phyloP scores from a whole-genome alignment of 202 grass and related monocot species.

The Setaria italica region DNA sequence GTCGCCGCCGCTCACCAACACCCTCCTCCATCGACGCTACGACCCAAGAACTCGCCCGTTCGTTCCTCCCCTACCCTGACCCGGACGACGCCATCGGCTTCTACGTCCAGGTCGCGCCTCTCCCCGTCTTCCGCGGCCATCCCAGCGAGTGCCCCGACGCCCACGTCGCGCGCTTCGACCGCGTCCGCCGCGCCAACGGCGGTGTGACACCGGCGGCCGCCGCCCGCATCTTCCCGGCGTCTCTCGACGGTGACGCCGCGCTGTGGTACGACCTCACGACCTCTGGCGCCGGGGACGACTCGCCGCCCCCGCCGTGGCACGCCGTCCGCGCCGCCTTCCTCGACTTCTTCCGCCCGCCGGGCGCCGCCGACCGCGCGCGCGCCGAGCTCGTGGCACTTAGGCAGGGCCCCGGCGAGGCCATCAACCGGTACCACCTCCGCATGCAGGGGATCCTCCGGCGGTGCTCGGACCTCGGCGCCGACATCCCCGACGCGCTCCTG shows the following conservation, averaged over 20 bases:
- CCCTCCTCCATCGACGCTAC: conserved; percentile 19
- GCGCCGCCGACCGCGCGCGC: conserved; percentile 53
- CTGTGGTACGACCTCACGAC: conserved; percentile 62
- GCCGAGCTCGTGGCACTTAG: conserved; percentile 53
- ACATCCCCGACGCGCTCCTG: conserved; percentile 46
- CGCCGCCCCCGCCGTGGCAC: conserved; percentile 50
- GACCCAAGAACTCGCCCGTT: conserved; percentile 32
- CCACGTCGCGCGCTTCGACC: conserved; percentile 72
- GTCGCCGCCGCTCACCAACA: conserved; percentile 32
- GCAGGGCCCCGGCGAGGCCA: conserved; percentile 54
- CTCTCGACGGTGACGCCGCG: conserved; percentile 66
- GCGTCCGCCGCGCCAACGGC: conserved; percentile 63
- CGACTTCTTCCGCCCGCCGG: conserved; percentile 59
- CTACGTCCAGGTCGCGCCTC: conserved; percentile 47
- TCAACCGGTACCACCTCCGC: conserved; percentile 73
- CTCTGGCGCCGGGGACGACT: neutral
- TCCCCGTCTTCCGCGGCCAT: conserved; percentile 81
- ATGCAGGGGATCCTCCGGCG: conserved; percentile 62
- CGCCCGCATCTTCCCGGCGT: conserved; percentile 73
- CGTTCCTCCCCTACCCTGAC: conserved; percentile 38
- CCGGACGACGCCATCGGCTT: conserved; percentile 22
- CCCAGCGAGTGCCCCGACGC: conserved; percentile 66
- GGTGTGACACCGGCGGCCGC: conserved; percentile 44
- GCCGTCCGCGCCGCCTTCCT: conserved; percentile 70
- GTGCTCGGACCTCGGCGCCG: conserved; percentile 50